Conservation (phyloP, 495 filamentous ascomycete genomes). For the Aspergillus nidulans region DNA sequence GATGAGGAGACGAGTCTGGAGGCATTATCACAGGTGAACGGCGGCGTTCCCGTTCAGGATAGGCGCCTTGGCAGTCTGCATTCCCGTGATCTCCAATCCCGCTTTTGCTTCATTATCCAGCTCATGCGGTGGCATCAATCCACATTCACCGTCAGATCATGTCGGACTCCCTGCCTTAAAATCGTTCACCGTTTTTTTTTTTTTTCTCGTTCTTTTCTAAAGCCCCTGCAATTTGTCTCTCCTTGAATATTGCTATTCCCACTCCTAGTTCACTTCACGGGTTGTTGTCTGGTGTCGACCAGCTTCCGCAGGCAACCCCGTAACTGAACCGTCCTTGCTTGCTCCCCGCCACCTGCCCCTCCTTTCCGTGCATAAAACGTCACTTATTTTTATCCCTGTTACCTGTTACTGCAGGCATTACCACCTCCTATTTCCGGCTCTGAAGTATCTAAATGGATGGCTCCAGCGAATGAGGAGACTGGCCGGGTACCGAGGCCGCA, state of each 20-base stretch:
- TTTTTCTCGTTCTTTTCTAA: not conserved
- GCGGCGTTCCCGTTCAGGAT: constrained; percentile 1
- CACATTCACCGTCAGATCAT: not conserved
- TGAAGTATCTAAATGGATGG: constrained; percentile 45
- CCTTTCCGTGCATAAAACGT: constrained; percentile 16
- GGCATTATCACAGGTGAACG: not conserved
- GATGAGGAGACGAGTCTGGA: not conserved
- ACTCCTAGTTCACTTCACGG: not conserved
- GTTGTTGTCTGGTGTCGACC: constrained; percentile 2
- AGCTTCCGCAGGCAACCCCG: constrained; percentile 10
- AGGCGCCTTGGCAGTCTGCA: constrained; percentile 8
- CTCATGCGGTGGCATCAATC: not conserved
- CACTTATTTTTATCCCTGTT: constrained; percentile 17
- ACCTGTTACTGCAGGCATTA: constrained; percentile 5
- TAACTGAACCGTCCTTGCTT: constrained; percentile 10
- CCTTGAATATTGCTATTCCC: not conserved
- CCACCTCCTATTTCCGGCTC: not conserved
- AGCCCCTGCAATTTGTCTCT: too few species aligned
- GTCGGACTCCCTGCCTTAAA: not conserved
- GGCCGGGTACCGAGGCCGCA: constrained; percentile 28
- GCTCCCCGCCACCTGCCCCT: constrained; percentile 16
- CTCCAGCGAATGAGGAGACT: constrained; percentile 43
- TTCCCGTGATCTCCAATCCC: constrained; percentile 5
- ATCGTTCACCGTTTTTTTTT: too few species aligned
- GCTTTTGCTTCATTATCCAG: constrained; percentile 2